Conservation (phyloP, 1,284 basidiomycete genomes). For the Prillingera fragicola region DNA sequence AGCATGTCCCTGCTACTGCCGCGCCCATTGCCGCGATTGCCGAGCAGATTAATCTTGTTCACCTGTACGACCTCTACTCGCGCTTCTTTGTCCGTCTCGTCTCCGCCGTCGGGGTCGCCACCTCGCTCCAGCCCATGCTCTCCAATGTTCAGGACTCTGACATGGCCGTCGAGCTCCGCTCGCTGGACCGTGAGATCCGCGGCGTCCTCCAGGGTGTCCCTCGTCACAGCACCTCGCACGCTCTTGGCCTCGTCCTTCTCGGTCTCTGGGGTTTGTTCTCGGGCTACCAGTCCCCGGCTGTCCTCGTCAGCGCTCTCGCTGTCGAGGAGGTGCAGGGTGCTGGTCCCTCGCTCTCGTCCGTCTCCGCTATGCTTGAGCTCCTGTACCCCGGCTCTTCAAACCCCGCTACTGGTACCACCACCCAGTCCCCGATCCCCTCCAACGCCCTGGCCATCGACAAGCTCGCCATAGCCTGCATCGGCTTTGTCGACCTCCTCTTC, state of each 20-base stretch:
- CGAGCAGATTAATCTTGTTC: constrained; percentile 44
- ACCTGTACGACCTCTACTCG: constrained; percentile 43
- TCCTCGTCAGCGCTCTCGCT: constrained; percentile 41
- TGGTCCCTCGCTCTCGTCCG: constrained; percentile 25
- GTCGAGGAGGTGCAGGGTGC: constrained; percentile 39
- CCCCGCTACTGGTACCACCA: too few relatives aligned
- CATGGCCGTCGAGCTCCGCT: constrained; percentile 23
- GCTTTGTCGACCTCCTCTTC: constrained; percentile 39
- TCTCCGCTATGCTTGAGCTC: constrained; percentile 40
- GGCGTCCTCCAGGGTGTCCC: constrained; percentile 32
- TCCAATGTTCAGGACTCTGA: constrained; percentile 25
- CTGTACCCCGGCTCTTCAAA: constrained; percentile 34
- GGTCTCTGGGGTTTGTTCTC: constrained; percentile 45
- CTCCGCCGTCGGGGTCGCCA: constrained; percentile 22
- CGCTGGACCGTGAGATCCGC: constrained; percentile 37
- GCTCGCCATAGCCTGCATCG: constrained; percentile 42
- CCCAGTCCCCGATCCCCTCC: constrained; percentile 8
- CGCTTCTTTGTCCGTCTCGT: constrained; percentile 44
- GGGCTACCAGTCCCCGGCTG: constrained; percentile 34
- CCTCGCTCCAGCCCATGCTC: constrained; percentile 26
- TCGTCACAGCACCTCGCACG: constrained; percentile 35
- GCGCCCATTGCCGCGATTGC: constrained; percentile 41
- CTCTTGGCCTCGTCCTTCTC: constrained; percentile 45
- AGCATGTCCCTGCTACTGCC: constrained; percentile 26
- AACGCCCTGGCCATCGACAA: constrained; percentile 43